Evolutionary conservation across 164 flowering plant genomes (phyloP).

Genomic region (Magnolia sinica): DNA sequence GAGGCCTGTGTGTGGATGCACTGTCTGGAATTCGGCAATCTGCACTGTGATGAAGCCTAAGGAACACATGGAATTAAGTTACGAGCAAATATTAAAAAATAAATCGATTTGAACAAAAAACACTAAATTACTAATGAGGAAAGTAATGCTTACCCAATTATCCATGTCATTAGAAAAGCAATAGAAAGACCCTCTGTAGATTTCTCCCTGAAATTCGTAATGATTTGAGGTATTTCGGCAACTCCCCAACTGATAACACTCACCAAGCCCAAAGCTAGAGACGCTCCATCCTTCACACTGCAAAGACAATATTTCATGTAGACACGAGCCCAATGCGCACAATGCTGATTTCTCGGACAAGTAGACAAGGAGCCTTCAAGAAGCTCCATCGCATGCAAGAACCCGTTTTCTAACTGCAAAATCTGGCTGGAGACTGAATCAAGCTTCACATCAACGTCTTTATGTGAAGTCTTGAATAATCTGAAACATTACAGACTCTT

Average conservation of each 20-base stretch:
- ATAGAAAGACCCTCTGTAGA: conserved; percentile 64
- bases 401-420: not conserved
- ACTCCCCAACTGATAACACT: conserved; percentile 73
- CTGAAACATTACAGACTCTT: not conserved
- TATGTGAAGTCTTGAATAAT: not conserved
- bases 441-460: not conserved
- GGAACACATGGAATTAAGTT: not conserved
- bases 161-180: conserved; percentile 65
- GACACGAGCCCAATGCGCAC: conserved; percentile 33
- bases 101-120: not conserved
- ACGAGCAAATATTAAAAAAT: too few species aligned
- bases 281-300: conserved; percentile 41
- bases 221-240: conserved; percentile 75
- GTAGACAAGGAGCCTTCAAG: conserved; percentile 15
- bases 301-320: conserved; percentile 53
- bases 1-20: not conserved
- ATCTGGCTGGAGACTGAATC: not conserved
- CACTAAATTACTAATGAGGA: not conserved
- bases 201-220: conserved; percentile 58
- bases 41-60: not conserved
- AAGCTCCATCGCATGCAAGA: conserved; percentile 18
- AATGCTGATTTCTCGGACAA: conserved; percentile 30
- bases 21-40: not conserved
- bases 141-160: conserved; percentile 45
- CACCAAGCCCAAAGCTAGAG: conserved; percentile 48